Evolutionary conservation across 768 basidiomycete species (phyloP), one percentile per base, ranked within the genome.

Genomic region (Boletus subparvulus): DNA sequence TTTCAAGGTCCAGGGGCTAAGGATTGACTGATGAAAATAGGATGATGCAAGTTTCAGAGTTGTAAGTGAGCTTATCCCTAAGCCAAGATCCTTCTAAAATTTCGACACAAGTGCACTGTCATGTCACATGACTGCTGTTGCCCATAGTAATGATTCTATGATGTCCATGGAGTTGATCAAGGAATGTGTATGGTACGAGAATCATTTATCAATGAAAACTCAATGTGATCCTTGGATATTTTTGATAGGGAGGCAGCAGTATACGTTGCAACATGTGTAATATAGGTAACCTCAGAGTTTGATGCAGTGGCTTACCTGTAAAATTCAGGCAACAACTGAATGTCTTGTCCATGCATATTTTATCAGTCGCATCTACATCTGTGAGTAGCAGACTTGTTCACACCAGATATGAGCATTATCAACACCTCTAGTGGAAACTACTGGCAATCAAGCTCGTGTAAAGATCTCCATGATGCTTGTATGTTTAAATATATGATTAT

Each of bases 291-390:
- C 37, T 42, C 2, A 30, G 9, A 10, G 5, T 45, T 32, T 28
- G 6, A 17, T 41, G 1, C 7, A 24, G 3, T 48, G 2, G 9
- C 61, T 70, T 3, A 70, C 9, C 9, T 47, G 0, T 17, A 13
- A 13, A 28, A 9, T 37, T 7, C 43, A 70, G 68, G 49, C 14
- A 30, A 16, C 13, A 6, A 64, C 66, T 47, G 64, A 36, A 24
- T 65, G 58, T 50, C 55, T 69, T 54, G 61, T 70, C 14, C 68
- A 69, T 50, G 58, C 45, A 35, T 60, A 54, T 33, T 70, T 69
- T 16, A 58, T 64, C 10, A 63, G 54, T 50, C 61, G 64, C 4
- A 60, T 69, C 37, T 62, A 66, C 16, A 46, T 66, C 7, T 56
- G 68, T 70, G n/a, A 60, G 68, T 50, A 6, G 12, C 6, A 26